phyloP scores from a whole-genome alignment of 129 eudicot genomes.

The Helianthus annuus region HanXRQr2.0-SUNRISE NC_035433.2:124529609-124530108 shows the following conservation, averaged over 20 bases:
- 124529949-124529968: conserved; percentile 67
- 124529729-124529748: not conserved
- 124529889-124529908: not conserved
- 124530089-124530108: conserved; percentile 70
- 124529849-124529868: not conserved
- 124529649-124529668: not conserved
- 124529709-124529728: too few relatives aligned
- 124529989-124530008: conserved; percentile 66
- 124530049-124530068: conserved; percentile 62
- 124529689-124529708: not conserved
- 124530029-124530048: conserved; percentile 67
- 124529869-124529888: not conserved
- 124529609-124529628: not conserved
- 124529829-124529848: not conserved
- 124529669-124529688: not conserved
- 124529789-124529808: not conserved
- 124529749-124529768: not conserved
- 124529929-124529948: conserved; percentile 60
- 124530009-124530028: conserved; percentile 72
- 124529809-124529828: not conserved
- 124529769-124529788: not conserved
- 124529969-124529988: conserved; percentile 71
- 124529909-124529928: conserved; percentile 8
- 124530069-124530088: conserved; percentile 54
- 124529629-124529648: not conserved